A percentile compares a stretch with the other conserved stretches of the same genome.
These are phyloP conservation scores for Globisporangium cylindrosporum DNA, from an alignment of 352 stramenopile genomes.

Conservation along the genomic window DNA sequence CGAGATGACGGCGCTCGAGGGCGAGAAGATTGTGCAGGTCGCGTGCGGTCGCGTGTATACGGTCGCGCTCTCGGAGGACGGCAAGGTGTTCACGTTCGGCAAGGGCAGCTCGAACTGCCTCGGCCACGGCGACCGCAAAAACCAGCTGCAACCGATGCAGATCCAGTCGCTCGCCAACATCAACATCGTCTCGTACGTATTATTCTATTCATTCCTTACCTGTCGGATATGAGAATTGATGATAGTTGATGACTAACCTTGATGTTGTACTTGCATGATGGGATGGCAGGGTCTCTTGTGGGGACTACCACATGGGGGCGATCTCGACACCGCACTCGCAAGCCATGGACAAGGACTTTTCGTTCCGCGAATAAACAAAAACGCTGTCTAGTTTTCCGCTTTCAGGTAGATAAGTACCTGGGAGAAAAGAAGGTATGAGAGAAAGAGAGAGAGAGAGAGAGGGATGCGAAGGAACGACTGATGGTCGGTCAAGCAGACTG, in stretches of 20 bases:
- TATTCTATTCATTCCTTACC: not conserved
- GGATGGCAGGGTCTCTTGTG: conserved; percentile 63
- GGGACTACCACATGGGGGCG: conserved; percentile 85
- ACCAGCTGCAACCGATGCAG: conserved; percentile 84
- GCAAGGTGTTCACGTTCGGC: conserved; percentile 87
- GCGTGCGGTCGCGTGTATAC: conserved; percentile 85
- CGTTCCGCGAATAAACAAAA: conserved; percentile 55
- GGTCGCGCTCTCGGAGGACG: conserved; percentile 63
- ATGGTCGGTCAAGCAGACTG: not conserved
- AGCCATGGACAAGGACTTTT: conserved; percentile 82
- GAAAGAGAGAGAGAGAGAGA: not conserved
- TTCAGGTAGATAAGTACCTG: not conserved
- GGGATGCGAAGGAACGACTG: not conserved
- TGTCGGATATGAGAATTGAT: not conserved
- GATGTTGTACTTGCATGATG: not conserved
- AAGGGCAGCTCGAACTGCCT: conserved; percentile 87
- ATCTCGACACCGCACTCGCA: conserved; percentile 68
- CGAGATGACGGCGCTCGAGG: conserved; percentile 77
- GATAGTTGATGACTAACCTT: not conserved
- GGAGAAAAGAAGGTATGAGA: too few relatives aligned
- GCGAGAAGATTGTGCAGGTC: conserved; percentile 76
- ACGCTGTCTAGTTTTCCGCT: not conserved
- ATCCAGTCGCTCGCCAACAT: conserved; percentile 59
- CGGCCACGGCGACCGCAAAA: conserved; percentile 86
- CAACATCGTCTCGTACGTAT: conserved; percentile 61